These are phyloP conservation scores for Plectosphaerella sp. DNA, from an alignment of 2,329 filamentous ascomycete species.

Conservation along the genomic window DNA sequence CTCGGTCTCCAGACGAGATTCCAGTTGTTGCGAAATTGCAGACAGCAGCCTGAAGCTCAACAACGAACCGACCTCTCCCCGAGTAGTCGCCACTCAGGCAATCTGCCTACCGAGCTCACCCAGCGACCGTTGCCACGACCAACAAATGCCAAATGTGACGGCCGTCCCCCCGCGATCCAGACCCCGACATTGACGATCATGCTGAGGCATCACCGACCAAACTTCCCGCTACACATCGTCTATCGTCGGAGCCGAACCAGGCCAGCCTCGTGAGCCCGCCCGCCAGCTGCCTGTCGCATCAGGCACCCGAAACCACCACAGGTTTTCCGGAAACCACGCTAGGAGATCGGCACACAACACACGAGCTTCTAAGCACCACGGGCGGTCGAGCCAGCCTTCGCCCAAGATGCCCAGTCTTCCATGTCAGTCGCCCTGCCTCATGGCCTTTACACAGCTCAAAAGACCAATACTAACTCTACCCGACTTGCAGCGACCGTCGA, in stretches of 20 bases:
- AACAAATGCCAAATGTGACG: conserved; percentile 19
- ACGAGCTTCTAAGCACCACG: neutral
- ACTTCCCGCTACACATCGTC: conserved; percentile 27
- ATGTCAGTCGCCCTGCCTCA: conserved; percentile 31
- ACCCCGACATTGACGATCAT: conserved; percentile 25
- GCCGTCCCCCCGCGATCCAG: conserved; percentile 12
- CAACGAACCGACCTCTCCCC: neutral
- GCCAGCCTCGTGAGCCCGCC: conserved; percentile 16
- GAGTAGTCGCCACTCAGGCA: neutral
- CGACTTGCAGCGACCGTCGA: conserved; percentile 75
- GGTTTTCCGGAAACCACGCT: too few relatives aligned
- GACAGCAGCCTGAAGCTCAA: neutral
- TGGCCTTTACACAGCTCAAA: neutral
- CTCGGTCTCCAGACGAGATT: neutral
- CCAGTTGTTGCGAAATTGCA: neutral
- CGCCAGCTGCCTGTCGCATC: neutral
- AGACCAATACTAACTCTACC: neutral
- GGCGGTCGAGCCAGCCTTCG: neutral
- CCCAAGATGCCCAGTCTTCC: conserved; percentile 53
- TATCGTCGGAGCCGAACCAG: conserved; percentile 13
- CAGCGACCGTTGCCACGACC: neutral
- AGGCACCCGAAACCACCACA: too few relatives aligned
- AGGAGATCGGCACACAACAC: neutral
- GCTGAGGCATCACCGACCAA: conserved; percentile 29
- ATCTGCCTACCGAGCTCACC: neutral